Evolutionary conservation across 768 basidiomycete genomes (phyloP), one percentile per base, ranked within the genome.

Genomic region (Pleurotus tuoliensis): DNA sequence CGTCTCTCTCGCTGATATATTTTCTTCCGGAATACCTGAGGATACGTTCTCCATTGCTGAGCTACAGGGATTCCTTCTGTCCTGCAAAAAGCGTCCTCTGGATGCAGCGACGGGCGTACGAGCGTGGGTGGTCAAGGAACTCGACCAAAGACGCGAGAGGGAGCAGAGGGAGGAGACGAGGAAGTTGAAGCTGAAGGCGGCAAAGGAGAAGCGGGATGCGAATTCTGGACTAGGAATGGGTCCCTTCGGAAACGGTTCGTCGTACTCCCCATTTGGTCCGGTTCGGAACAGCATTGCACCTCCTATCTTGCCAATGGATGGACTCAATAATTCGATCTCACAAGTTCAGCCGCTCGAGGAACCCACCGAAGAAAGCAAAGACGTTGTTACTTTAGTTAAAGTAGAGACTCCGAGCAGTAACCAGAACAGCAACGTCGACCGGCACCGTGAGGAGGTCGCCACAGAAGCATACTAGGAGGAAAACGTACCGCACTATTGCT

Each of bases 1-100:
- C 5, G 12, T n/a, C 8, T 20, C 20, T 18, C 44, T 58, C 9
- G 71, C 73, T 0, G 59, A 60, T 5, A 12, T 50, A 2, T 79
- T 79, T 56, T 65, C 70, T 0, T 52, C 61, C 6, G 54, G 39
- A 16, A 59, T 80, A 5, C 76, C 78, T 0, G 59, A 68, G 16
- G 55, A 66, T 45, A 65, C 66, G 56, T 73, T 78, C 60, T 72
- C 72, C 52, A 69, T 75, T 3, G 77, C 79, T 4, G 74, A 77
- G 43, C 67, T 81, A 3, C 78, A 79, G 58, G 77, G 76, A 2
- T 79, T 71, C 59, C 63, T 80, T 25, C 66, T 80, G 15, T 49
- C 56, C 6, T 58, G 59, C 55, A 69, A 66, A 56, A 60, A 58
- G 46, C 22, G 59, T 6, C 65, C 70, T 2, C 52, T 46, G 7